Evolutionary conservation across 139 green algal genomes (phyloP).

Genomic region (Auxenochlorella pyrenoidosa): DNA sequence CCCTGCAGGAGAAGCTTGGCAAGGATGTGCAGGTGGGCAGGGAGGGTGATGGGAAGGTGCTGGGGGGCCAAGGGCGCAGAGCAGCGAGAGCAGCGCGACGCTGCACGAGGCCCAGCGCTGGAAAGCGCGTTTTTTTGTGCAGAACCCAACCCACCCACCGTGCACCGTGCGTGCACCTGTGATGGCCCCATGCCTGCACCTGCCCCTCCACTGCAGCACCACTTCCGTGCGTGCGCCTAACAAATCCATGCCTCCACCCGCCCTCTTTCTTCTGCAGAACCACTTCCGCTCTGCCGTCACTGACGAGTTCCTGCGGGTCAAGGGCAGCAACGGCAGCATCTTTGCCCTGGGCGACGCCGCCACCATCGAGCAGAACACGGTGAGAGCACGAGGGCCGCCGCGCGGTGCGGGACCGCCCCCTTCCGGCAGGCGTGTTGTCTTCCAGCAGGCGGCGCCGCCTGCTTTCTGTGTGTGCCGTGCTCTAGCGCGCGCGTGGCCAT

Average conservation of each 20-base stretch:
- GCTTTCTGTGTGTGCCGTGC: too few species aligned
- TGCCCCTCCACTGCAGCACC: too few species aligned
- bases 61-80: not conserved
- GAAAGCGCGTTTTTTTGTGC: too few species aligned
- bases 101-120: not conserved
- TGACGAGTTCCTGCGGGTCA: conserved; percentile 85
- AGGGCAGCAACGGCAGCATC: conserved; percentile 83
- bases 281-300: conserved; percentile 90
- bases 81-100: too few species aligned
- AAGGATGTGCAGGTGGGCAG: not conserved
- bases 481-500: too few species aligned
- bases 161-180: too few species aligned
- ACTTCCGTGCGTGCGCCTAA: too few species aligned
- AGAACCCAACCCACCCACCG: too few species aligned
- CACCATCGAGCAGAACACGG: conserved; percentile 83
- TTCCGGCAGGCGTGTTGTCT: too few species aligned
- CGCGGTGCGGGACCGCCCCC: not conserved
- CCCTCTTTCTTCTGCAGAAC: conserved; percentile 55
- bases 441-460: too few species aligned
- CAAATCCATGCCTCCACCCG: too few species aligned
- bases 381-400: not conserved
- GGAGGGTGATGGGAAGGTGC: not conserved
- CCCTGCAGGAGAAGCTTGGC: conserved; percentile 57
- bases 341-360: conserved; percentile 88
- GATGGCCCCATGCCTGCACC: too few species aligned